Percentiles rank a stretch among this genome's conserved stretches.
phyloP scores from a whole-genome alignment of 2,329 filamentous ascomycete genomes.

The Trichoderma atrobrunneum region DNA sequence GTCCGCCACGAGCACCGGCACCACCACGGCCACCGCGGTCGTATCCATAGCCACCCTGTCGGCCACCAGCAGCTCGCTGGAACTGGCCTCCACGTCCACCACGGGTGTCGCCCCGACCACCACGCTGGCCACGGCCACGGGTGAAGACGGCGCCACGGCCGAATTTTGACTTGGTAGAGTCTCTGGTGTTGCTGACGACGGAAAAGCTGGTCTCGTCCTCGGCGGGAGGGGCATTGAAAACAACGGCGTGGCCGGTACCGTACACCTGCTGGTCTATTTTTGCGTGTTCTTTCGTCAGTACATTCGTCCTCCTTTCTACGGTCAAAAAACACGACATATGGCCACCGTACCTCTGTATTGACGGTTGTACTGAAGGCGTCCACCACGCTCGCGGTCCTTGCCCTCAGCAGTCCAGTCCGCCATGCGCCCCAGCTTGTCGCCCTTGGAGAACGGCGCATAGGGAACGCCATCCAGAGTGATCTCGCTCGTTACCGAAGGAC shows the following conservation, averaged over 20 bases:
- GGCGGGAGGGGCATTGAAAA: conserved; percentile 86
- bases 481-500: conserved; percentile 75
- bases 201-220: conserved; percentile 98
- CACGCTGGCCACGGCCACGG: conserved; percentile 75
- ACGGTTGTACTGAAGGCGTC: conserved; percentile 84
- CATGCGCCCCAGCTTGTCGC: conserved; percentile 98
- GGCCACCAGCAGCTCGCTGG: conserved; percentile 69
- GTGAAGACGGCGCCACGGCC: conserved; percentile 88
- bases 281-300: background rate
- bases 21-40: conserved; percentile 70
- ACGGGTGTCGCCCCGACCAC: conserved; percentile 61
- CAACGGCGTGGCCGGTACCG: conserved; percentile 78
- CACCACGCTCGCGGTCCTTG: conserved; percentile 77
- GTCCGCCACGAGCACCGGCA: conserved; percentile 67
- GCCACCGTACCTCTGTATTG: conserved; percentile 76
- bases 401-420: conserved; percentile 94
- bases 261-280: conserved; percentile 88
- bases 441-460: conserved; percentile 97
- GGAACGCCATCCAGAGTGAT: conserved; percentile 92
- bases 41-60: conserved; percentile 60
- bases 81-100: conserved; percentile 60
- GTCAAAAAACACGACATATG: background rate
- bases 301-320: background rate
- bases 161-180: conserved; percentile 81
- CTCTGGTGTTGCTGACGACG: conserved; percentile 91